Percentiles rank a stretch among this genome's conserved stretches.
Conservation (phyloP, 2,329 filamentous ascomycete species). For the Rhytidhysteron rufulum region DNA sequence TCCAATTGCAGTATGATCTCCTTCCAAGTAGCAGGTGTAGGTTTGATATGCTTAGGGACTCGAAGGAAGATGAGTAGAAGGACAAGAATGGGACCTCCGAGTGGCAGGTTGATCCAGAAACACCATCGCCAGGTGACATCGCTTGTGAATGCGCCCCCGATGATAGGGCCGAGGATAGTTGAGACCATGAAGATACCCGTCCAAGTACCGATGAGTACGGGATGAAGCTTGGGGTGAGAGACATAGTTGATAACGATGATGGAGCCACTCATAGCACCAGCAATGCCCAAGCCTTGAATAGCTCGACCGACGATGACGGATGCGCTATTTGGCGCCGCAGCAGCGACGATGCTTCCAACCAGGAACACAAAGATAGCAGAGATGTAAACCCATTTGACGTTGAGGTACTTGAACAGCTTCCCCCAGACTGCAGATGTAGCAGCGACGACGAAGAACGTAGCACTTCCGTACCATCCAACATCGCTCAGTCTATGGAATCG, state of each 20-base stretch:
- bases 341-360: slow-evolving; percentile 51
- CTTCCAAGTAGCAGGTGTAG: not conserved
- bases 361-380: slow-evolving; percentile 44
- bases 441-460: slow-evolving; percentile 40
- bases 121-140: slow-evolving; percentile 32
- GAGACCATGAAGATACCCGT: slow-evolving; percentile 20
- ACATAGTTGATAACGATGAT: slow-evolving; percentile 36
- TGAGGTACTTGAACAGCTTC: slow-evolving; percentile 40
- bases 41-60: slow-evolving; percentile 1
- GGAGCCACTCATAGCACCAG: slow-evolving; percentile 16
- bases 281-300: slow-evolving; percentile 26
- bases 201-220: slow-evolving; percentile 29
- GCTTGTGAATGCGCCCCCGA: slow-evolving; percentile 38
- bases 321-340: slow-evolving; percentile 26
- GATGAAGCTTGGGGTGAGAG: slow-evolving; percentile 33
- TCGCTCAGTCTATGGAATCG: slow-evolving; percentile 21
- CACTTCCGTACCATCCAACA: slow-evolving; percentile 21
- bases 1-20: slow-evolving; percentile 1
- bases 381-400: slow-evolving; percentile 31
- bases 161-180: slow-evolving; percentile 32
- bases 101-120: slow-evolving; percentile 36
- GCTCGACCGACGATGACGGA: slow-evolving; percentile 33
- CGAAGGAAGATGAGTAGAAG: slow-evolving; percentile 6
- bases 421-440: slow-evolving; percentile 42
- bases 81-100: slow-evolving; percentile 32